These are phyloP conservation scores for Pyrrhoderma noxium DNA, from an alignment of 1,284 basidiomycete species.

Conservation along the genomic window DNA sequence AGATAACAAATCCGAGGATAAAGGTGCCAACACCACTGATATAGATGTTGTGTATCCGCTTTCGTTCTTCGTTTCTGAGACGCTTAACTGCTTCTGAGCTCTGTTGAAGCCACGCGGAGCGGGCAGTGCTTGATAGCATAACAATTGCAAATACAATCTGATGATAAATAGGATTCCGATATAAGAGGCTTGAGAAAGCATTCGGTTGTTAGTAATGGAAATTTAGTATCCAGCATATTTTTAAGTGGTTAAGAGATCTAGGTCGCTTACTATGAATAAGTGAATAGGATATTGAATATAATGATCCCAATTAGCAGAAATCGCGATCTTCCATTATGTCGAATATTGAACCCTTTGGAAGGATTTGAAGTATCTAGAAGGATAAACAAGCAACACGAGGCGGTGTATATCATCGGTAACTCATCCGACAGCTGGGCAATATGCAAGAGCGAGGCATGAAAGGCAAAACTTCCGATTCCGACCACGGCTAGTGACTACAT, in stretches of 20 bases:
- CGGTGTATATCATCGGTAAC: constrained; percentile 62
- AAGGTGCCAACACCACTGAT: constrained; percentile 42
- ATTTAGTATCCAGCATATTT: background rate
- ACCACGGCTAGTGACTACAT: constrained; percentile 52
- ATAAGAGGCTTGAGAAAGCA: constrained; percentile 34
- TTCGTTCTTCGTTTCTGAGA: constrained; percentile 38
- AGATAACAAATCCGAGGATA: constrained; percentile 51
- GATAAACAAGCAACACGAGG: constrained; percentile 45
- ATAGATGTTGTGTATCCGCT: constrained; percentile 37
- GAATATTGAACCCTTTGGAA: constrained; percentile 39
- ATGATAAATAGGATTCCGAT: constrained; percentile 62
- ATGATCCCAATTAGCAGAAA: constrained; percentile 30
- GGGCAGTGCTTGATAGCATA: constrained; percentile 37
- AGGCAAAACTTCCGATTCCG: constrained; percentile 58
- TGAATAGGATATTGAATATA: constrained; percentile 49
- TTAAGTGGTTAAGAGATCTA: too few relatives aligned
- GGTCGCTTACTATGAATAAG: constrained; percentile 53
- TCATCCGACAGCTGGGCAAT: constrained; percentile 64
- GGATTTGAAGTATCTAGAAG: constrained; percentile 41
- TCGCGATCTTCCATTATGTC: constrained; percentile 28
- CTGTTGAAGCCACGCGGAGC: constrained; percentile 44
- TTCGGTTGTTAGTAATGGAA: background rate
- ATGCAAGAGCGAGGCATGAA: constrained; percentile 64
- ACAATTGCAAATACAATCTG: constrained; percentile 53
- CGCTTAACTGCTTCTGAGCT: constrained; percentile 33